A percentile compares a stretch with the other conserved stretches of the same genome.
phyloP scores from a whole-genome alignment of 1,284 basidiomycete species.

The Ustilago crameri region DNA sequence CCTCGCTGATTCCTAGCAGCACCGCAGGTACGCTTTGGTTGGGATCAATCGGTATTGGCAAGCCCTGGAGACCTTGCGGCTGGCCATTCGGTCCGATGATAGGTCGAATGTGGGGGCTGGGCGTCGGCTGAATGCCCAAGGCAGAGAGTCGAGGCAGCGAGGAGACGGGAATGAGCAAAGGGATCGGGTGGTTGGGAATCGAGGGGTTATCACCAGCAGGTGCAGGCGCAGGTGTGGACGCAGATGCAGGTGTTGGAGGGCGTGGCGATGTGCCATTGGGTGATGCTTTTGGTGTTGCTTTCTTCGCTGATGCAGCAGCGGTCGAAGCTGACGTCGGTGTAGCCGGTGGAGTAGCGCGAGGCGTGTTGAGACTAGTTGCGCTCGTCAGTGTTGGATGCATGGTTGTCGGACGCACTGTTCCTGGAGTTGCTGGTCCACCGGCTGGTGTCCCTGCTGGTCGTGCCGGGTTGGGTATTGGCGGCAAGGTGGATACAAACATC shows the following conservation, averaged over 20 bases:
- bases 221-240: slow-evolving; percentile 9
- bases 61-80: slow-evolving; percentile 38
- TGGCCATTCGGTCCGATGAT: slow-evolving; percentile 42
- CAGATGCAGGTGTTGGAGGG: slow-evolving; percentile 3
- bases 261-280: slow-evolving; percentile 3
- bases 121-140: slow-evolving; percentile 59
- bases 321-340: background rate
- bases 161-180: slow-evolving; percentile 62
- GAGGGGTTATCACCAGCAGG: slow-evolving; percentile 21
- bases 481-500: slow-evolving; percentile 32
- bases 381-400: slow-evolving; percentile 44
- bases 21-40: slow-evolving; percentile 60
- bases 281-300: slow-evolving; percentile 16
- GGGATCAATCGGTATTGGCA: slow-evolving; percentile 56
- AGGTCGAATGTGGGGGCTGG: slow-evolving; percentile 58
- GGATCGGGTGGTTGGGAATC: slow-evolving; percentile 64
- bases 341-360: slow-evolving; percentile 17
- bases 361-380: slow-evolving; percentile 44
- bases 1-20: slow-evolving; percentile 63
- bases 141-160: slow-evolving; percentile 57
- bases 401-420: slow-evolving; percentile 27
- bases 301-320: slow-evolving; percentile 10
- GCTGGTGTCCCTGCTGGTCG: slow-evolving; percentile 22
- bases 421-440: slow-evolving; percentile 5
- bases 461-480: slow-evolving; percentile 17